phyloP scores from a whole-genome alignment of 257 asterid species.

The Ophiorrhiza pumila region DNA sequence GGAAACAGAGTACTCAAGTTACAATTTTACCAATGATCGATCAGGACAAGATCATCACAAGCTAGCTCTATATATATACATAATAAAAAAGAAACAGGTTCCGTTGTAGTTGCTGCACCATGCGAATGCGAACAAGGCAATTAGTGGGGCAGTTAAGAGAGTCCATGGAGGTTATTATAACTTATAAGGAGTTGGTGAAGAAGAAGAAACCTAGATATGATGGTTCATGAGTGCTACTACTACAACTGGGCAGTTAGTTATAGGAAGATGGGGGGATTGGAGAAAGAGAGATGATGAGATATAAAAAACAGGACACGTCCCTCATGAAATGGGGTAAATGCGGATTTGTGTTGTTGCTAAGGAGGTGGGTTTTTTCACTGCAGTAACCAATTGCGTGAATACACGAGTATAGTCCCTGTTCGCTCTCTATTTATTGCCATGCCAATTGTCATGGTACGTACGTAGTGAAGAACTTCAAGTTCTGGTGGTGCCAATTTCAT shows the following conservation, averaged over 20 bases:
- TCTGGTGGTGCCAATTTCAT: too few species aligned
- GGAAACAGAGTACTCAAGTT: too few species aligned
- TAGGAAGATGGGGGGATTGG: slow-evolving; percentile 5
- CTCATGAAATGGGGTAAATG: slow-evolving; percentile 78
- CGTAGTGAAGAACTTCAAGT: background rate
- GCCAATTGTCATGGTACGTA: background rate
- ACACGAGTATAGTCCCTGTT: slow-evolving; percentile 64
- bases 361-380: slow-evolving; percentile 35
- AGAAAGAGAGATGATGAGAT: slow-evolving; percentile 34
- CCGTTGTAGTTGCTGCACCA: too few species aligned
- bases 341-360: slow-evolving; percentile 9
- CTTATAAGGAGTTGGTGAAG: background rate
- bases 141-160: background rate
- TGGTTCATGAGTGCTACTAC: background rate
- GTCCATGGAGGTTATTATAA: background rate
- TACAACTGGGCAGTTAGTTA: background rate
- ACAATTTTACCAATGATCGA: background rate
- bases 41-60: background rate
- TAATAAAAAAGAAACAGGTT: background rate
- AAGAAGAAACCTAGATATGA: background rate
- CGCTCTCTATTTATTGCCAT: slow-evolving; percentile 19
- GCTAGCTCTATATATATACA: background rate
- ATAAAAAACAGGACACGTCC: slow-evolving; percentile 55
- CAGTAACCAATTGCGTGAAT: slow-evolving; percentile 63
- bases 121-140: slow-evolving; percentile 9